Percentiles rank a stretch among this genome's conserved stretches.
Conservation (phyloP, 2,329 filamentous ascomycete species). For the Diplodia sapinea region DNA sequence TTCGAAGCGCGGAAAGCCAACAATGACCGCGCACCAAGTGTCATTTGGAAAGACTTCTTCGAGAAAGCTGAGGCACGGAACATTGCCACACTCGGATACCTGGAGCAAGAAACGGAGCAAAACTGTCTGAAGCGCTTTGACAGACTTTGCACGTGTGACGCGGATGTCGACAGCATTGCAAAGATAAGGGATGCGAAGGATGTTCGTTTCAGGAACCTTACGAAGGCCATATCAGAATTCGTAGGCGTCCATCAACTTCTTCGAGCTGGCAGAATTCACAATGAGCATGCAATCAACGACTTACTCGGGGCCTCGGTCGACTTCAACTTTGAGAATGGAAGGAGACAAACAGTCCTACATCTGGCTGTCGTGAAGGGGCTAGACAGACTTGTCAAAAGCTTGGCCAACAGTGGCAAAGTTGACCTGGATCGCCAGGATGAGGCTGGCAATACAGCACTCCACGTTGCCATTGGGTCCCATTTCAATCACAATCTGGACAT, state of each 20-base stretch:
- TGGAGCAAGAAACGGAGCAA: not conserved
- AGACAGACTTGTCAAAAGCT: not conserved
- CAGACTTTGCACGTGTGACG: not conserved
- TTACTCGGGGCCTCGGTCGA: slow-evolving; percentile 1
- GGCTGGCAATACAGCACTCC: too few relatives aligned
- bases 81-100: not conserved
- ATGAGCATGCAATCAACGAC: not conserved
- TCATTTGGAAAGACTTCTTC: not conserved
- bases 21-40: not conserved
- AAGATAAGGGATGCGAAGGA: not conserved
- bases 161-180: not conserved
- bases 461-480: too few relatives aligned
- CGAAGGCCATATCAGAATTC: slow-evolving; percentile 8
- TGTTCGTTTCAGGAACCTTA: not conserved
- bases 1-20: slow-evolving; percentile 3
- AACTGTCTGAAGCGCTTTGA: too few relatives aligned
- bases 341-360: not conserved
- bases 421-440: slow-evolving; percentile 1
- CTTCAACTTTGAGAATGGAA: not conserved
- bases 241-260: slow-evolving; percentile 1
- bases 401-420: slow-evolving; percentile 14
- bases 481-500: too few relatives aligned
- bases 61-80: not conserved
- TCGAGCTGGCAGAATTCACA: not conserved
- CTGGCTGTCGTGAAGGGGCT: not conserved